These are phyloP conservation scores for Metarhizium brunneum DNA, from an alignment of 2,329 filamentous ascomycete species.

Conservation along the genomic window DNA sequence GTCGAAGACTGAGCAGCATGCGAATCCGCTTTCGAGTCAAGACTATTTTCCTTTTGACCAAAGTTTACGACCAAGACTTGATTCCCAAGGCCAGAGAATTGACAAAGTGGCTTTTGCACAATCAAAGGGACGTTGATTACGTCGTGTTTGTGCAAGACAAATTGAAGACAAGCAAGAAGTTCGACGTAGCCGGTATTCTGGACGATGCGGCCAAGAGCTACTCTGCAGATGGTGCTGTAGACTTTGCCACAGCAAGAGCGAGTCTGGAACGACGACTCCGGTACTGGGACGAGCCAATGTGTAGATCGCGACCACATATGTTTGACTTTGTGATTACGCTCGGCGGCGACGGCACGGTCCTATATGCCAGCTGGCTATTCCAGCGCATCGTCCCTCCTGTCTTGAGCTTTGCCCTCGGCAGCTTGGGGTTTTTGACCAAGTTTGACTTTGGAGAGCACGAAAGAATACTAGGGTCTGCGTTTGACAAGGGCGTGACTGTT, in stretches of 20 bases:
- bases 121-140: slow-evolving; percentile 58
- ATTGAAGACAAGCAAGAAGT: slow-evolving; percentile 60
- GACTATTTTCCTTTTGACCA: slow-evolving; percentile 81
- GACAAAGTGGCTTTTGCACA: slow-evolving; percentile 69
- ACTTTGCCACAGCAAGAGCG: slow-evolving; percentile 23
- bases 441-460: slow-evolving; percentile 79
- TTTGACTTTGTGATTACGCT: slow-evolving; percentile 93
- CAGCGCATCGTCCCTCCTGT: slow-evolving; percentile 92
- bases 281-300: slow-evolving; percentile 79
- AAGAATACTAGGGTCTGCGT: slow-evolving; percentile 59
- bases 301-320: slow-evolving; percentile 65
- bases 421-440: slow-evolving; percentile 89
- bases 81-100: slow-evolving; percentile 70
- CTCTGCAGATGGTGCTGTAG: slow-evolving; percentile 23
- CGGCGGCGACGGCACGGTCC: slow-evolving; percentile 90
- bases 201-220: slow-evolving; percentile 45
- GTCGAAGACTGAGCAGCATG: slow-evolving; percentile 75
- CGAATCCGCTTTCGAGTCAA: slow-evolving; percentile 72
- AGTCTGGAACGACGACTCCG: slow-evolving; percentile 47
- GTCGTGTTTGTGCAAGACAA: slow-evolving; percentile 77
- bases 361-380: slow-evolving; percentile 95
- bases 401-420: slow-evolving; percentile 82
- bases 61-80: slow-evolving; percentile 77
- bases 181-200: slow-evolving; percentile 62
- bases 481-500: slow-evolving; percentile 77